A percentile compares a stretch with the other conserved stretches of the same genome.
These are phyloP conservation scores for Emericellopsis terricola DNA, from an alignment of 495 filamentous ascomycete genomes.

Conservation along the genomic window DNA sequence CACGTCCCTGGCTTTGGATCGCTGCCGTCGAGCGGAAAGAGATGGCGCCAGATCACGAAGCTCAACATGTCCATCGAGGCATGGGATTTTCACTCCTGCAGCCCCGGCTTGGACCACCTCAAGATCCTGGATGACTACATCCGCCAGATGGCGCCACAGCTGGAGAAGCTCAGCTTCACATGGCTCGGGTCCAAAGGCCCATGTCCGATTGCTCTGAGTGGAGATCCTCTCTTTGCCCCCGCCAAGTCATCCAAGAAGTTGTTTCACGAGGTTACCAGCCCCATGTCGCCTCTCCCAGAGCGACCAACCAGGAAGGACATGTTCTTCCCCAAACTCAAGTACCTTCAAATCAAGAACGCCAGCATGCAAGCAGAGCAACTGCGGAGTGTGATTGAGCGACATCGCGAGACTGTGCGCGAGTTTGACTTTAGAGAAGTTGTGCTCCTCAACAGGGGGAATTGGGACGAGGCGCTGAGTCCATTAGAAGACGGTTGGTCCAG, in stretches of 20 bases:
- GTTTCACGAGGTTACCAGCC: conserved; percentile 33
- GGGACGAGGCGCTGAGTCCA: conserved; percentile 58
- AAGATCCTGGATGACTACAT: conserved; percentile 62
- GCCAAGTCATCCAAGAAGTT: conserved; percentile 30
- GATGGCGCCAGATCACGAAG: conserved; percentile 56
- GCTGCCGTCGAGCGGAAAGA: conserved; percentile 38
- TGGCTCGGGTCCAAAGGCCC: conserved; percentile 53
- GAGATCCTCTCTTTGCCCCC: conserved; percentile 39
- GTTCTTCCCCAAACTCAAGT: conserved; percentile 36
- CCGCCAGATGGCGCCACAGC: conserved; percentile 36
- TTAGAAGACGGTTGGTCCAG: conserved; percentile 28
- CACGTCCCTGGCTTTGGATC: conserved; percentile 45
- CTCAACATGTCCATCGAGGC: conserved; percentile 49
- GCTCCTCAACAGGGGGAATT: conserved; percentile 41
- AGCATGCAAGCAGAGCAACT: conserved; percentile 51
- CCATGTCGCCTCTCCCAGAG: conserved; percentile 29
- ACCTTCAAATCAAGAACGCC: conserved; percentile 48
- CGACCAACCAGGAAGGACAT: conserved; percentile 27
- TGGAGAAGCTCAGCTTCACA: conserved; percentile 47
- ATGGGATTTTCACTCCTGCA: conserved; percentile 34
- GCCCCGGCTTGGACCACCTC: conserved; percentile 45
- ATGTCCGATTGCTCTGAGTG: conserved; percentile 46
- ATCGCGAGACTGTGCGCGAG: conserved; percentile 44
- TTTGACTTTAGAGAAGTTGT: conserved; percentile 55
- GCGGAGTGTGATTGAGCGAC: conserved; percentile 36